Percentiles rank a stretch among this genome's conserved stretches.
Conservation (phyloP, 2,329 filamentous ascomycete genomes). For the Parastagonospora avenae region DNA sequence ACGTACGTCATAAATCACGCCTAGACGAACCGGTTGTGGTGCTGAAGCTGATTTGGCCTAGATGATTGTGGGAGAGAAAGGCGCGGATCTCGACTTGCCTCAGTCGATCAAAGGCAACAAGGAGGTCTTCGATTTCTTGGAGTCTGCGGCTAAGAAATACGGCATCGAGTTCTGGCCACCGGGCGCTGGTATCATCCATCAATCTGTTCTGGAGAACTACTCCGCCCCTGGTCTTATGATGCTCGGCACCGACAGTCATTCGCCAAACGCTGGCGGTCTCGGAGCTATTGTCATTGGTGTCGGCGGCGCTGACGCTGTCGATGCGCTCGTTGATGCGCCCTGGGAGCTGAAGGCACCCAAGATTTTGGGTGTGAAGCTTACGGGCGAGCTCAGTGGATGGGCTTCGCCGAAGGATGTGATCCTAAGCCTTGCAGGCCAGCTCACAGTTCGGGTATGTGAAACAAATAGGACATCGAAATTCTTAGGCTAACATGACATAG, state of each 20-base stretch:
- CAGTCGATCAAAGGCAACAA: conserved; percentile 89
- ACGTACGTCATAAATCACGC: conserved; percentile 46
- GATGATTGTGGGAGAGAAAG: conserved; percentile 80
- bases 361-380: conserved; percentile 82
- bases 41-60: too few species aligned
- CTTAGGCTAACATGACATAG: conserved; percentile 29
- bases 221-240: conserved; percentile 98
- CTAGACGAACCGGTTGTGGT: too few species aligned
- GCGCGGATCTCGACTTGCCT: conserved; percentile 82
- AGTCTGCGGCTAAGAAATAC: conserved; percentile 70
- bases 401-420: conserved; percentile 96
- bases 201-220: conserved; percentile 98
- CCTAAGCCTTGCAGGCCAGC: conserved; percentile 80
- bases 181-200: conserved; percentile 67
- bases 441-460: conserved; percentile 74
- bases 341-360: conserved; percentile 98
- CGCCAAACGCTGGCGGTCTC: conserved; percentile 93
- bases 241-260: conserved; percentile 97
- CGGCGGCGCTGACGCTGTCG: conserved; percentile 94
- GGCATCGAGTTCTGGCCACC: conserved; percentile 53
- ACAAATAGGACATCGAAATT: background rate
- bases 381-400: conserved; percentile 86
- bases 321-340: conserved; percentile 92
- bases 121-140: conserved; percentile 96
- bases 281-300: conserved; percentile 96